phyloP scores from a whole-genome alignment of 345 rosid genomes.

The Pugionium dolabratum region DNA sequence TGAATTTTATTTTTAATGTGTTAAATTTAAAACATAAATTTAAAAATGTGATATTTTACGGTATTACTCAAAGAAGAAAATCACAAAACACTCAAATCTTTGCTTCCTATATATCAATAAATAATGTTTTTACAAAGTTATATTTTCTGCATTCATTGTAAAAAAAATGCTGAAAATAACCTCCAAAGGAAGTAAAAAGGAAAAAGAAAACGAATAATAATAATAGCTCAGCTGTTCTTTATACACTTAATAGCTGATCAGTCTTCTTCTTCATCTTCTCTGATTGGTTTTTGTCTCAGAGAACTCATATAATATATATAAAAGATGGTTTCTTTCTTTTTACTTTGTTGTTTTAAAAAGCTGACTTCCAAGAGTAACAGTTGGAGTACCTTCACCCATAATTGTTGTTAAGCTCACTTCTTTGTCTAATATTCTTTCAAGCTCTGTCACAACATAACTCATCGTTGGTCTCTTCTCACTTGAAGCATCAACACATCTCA shows the following conservation, averaged over 20 bases:
- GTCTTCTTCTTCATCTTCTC: constrained; percentile 31
- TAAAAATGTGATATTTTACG: too few relatives aligned
- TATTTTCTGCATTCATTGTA: constrained; percentile 47
- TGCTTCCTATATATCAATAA: constrained; percentile 45
- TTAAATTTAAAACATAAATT: too few relatives aligned
- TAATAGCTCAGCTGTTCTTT: constrained; percentile 67
- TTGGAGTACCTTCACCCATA: constrained; percentile 84
- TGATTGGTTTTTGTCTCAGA: constrained; percentile 25
- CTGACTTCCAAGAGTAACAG: constrained; percentile 87
- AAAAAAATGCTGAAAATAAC: constrained; percentile 38
- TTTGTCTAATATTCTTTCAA: constrained; percentile 71
- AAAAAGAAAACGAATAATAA: constrained; percentile 29
- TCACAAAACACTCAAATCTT: constrained; percentile 38
- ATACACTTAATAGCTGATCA: constrained; percentile 75
- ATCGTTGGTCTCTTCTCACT: constrained; percentile 81
- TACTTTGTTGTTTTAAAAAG: constrained; percentile 60
- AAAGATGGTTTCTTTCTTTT: constrained; percentile 40
- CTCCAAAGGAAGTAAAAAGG: constrained; percentile 29
- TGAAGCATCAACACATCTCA: constrained; percentile 61
- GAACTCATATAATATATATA: constrained; percentile 32
- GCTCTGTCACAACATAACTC: constrained; percentile 72
- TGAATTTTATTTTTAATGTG: too few relatives aligned
- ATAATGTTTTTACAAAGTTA: constrained; percentile 52
- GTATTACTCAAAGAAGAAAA: background rate
- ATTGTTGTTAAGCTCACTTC: constrained; percentile 81